Percentiles rank a stretch among this genome's conserved stretches.
phyloP scores from a whole-genome alignment of 1,284 basidiomycete species.

The Marasmius fiardii region DNA sequence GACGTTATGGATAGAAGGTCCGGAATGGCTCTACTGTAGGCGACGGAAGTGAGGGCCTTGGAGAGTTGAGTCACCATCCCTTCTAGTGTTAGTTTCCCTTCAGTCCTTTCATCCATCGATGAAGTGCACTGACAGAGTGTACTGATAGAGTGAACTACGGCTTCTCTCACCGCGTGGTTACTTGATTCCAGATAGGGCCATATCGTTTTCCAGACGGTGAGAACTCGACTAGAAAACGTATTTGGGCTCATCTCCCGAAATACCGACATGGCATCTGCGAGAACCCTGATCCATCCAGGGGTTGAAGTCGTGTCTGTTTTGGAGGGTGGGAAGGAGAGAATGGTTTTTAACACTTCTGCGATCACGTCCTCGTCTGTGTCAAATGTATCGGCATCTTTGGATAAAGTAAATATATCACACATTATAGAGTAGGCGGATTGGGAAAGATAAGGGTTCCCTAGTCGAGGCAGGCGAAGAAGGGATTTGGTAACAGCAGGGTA shows the following conservation, averaged over 20 bases:
- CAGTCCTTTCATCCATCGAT: slow-evolving; percentile 42
- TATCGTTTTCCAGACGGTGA: slow-evolving; percentile 71
- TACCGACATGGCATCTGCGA: slow-evolving; percentile 68
- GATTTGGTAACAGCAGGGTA: slow-evolving; percentile 66
- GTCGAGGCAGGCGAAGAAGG: slow-evolving; percentile 75
- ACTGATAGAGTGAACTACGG: slow-evolving; percentile 63
- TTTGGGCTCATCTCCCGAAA: slow-evolving; percentile 48
- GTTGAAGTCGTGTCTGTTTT: slow-evolving; percentile 59
- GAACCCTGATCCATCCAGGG: slow-evolving; percentile 71
- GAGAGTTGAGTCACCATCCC: slow-evolving; percentile 61
- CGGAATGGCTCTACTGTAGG: slow-evolving; percentile 68
- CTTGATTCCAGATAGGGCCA: slow-evolving; percentile 74
- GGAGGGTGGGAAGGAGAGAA: slow-evolving; percentile 72
- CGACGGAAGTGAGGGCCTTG: slow-evolving; percentile 67
- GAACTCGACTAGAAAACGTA: slow-evolving; percentile 50
- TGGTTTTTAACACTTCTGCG: slow-evolving; percentile 67
- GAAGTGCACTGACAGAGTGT: slow-evolving; percentile 67
- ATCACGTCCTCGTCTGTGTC: slow-evolving; percentile 50
- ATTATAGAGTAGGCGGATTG: slow-evolving; percentile 81
- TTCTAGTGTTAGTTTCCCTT: slow-evolving; percentile 42
- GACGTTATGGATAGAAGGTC: slow-evolving; percentile 64
- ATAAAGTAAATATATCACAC: slow-evolving; percentile 66
- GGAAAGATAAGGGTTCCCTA: slow-evolving; percentile 84
- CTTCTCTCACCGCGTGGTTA: slow-evolving; percentile 53
- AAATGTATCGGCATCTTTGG: slow-evolving; percentile 43